Evolutionary conservation across 2,329 filamentous ascomycete genomes (phyloP), one percentile per base, ranked within the genome.

Genomic region (Neurospora crassa): DNA sequence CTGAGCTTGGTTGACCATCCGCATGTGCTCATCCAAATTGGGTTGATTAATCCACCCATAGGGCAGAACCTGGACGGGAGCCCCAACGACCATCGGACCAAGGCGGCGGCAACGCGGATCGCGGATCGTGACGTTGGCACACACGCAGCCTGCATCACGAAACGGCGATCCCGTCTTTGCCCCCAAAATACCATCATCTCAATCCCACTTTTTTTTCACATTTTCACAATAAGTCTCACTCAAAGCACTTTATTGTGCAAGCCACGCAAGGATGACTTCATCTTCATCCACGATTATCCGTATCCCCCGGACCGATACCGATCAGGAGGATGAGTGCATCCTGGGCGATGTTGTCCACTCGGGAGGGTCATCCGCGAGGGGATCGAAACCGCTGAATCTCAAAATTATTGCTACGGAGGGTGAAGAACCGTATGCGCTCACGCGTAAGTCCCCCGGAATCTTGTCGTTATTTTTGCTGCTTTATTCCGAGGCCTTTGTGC

Each of bases 391-490:
- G 1, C 81, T 93, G 40, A 90, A 93, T 79, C 79, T 92, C 67
- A 89, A 88, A 77, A 79, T 94, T 40, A 83, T 90, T 42, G 91
- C 87, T 42, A 93, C 91, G 40, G 91, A 94, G 76, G 88, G 88
- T 70, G 84, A 87, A 71, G 85, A 84, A 68, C 85, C 89, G 7
- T 92, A 89, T 79, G 82, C 84, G 59, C 80, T 84, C 71, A 84
- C 84, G 73, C 80, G 89, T 90, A 83, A 85, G 87, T 84, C 10
- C 5, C 40, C 40, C 34, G 53, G 1, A 29, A 29, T 29, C 53
- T 34, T 24, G 24, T 63, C 14, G 16, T 34, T 34, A 34, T 34
- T 18, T 5, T 34, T 24, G 24, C 24, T 34, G 3, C 34, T 29
- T 59, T 8, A 34, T 24, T 24, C 7, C 5, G 8, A 10, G 1